phyloP scores from a whole-genome alignment of 176 grass and related monocot species.

The Phyllostachys edulis region DNA sequence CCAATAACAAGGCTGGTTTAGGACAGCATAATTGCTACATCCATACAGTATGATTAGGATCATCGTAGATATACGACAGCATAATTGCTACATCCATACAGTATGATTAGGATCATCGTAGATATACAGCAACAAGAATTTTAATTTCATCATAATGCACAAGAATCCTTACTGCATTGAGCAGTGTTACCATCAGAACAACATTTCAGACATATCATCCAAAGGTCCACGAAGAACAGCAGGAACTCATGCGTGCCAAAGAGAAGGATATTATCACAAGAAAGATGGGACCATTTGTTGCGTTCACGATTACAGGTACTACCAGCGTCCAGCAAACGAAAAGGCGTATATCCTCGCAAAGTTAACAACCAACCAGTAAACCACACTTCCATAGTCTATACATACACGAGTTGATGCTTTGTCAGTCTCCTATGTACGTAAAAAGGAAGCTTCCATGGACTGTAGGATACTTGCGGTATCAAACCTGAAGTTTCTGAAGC shows the following conservation, averaged over 20 bases:
- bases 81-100: background rate
- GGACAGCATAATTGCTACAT: background rate
- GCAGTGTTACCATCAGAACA: background rate
- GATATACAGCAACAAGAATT: background rate
- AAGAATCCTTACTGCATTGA: background rate
- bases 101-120: background rate
- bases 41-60: background rate
- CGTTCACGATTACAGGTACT: background rate
- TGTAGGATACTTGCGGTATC: constrained; percentile 65
- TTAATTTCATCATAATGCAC: background rate
- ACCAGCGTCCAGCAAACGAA: constrained; percentile 1
- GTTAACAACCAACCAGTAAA: background rate
- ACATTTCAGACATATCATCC: background rate
- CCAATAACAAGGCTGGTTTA: background rate
- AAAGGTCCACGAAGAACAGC: background rate
- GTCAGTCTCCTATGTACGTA: constrained; percentile 37
- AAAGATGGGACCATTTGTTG: background rate
- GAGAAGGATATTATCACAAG: background rate
- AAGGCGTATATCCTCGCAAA: background rate
- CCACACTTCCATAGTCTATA: constrained; percentile 19
- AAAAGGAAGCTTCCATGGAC: constrained; percentile 70
- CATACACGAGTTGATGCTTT: constrained; percentile 20
- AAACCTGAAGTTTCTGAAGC: constrained; percentile 90
- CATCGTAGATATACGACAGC: background rate
- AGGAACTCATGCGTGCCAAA: background rate